Evolutionary conservation across 1,284 basidiomycete species (phyloP).

Genomic region (Leccinum pachyderme): DNA sequence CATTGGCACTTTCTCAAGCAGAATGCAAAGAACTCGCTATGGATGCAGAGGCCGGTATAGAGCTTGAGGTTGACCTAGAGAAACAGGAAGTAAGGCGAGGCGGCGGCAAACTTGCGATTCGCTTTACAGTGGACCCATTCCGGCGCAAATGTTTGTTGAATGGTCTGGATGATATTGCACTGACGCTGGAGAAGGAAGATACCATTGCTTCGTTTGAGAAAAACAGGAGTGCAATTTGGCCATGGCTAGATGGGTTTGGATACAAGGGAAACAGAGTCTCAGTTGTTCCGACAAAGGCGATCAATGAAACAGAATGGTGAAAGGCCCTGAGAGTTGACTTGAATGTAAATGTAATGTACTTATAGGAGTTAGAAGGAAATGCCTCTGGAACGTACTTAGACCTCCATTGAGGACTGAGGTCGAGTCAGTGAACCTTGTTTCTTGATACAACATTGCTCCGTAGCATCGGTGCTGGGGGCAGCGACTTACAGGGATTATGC

Average conservation of each 20-base stretch:
- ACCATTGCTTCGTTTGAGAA: constrained; percentile 78
- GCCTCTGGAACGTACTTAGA: too few species aligned
- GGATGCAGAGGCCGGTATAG: constrained; percentile 78
- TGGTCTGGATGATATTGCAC: constrained; percentile 90
- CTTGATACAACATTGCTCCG: too few species aligned
- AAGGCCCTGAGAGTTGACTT: background rate
- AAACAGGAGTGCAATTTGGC: constrained; percentile 74
- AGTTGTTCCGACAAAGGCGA: constrained; percentile 44
- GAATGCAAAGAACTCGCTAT: constrained; percentile 75
- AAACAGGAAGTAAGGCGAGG: constrained; percentile 79
- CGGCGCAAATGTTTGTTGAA: constrained; percentile 89
- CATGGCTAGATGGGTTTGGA: constrained; percentile 93
- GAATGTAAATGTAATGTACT: background rate
- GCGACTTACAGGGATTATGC: too few species aligned
- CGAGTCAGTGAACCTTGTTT: too few species aligned
- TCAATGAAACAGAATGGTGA: constrained; percentile 79
- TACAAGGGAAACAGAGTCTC: constrained; percentile 78
- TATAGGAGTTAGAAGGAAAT: background rate
- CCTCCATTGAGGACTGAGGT: too few species aligned
- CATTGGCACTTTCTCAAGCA: constrained; percentile 74
- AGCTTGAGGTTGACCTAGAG: constrained; percentile 89
- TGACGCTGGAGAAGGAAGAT: constrained; percentile 79
- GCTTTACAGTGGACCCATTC: constrained; percentile 85
- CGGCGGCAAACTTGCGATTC: constrained; percentile 70
- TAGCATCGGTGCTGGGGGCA: too few species aligned